Percentiles rank a stretch among this genome's conserved stretches.
phyloP scores from a whole-genome alignment of 352 stramenopile species.

The Pythium phragmiticola region DNA sequence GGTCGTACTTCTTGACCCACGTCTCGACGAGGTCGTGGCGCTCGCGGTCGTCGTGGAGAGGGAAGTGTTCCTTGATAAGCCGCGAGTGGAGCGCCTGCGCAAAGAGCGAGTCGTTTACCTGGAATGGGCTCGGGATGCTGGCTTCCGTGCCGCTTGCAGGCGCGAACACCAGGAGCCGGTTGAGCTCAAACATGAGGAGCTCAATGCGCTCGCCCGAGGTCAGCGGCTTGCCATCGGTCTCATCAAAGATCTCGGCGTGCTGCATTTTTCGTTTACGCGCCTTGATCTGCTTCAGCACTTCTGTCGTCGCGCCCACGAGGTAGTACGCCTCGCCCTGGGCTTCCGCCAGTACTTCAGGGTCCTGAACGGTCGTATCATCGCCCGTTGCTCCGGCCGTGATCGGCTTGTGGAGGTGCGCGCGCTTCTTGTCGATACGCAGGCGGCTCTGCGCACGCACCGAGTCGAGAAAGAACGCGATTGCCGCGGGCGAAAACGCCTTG shows the following conservation, averaged over 20 bases:
- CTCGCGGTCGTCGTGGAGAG: slow-evolving; percentile 73
- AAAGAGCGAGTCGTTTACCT: slow-evolving; percentile 67
- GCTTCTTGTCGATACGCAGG: slow-evolving; percentile 50
- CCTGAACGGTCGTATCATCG: background rate
- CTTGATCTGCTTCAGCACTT: slow-evolving; percentile 60
- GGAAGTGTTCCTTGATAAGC: slow-evolving; percentile 69
- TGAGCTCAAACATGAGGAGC: slow-evolving; percentile 70
- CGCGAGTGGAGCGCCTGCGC: slow-evolving; percentile 67
- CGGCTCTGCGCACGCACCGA: slow-evolving; percentile 65
- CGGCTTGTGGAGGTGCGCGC: slow-evolving; percentile 33
- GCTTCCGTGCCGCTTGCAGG: slow-evolving; percentile 20
- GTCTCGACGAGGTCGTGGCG: slow-evolving; percentile 57
- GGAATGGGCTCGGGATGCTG: slow-evolving; percentile 52
- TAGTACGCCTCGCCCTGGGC: slow-evolving; percentile 40
- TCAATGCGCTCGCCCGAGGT: slow-evolving; percentile 75
- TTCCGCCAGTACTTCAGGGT: background rate
- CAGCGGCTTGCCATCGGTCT: slow-evolving; percentile 46
- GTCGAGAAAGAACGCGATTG: slow-evolving; percentile 67
- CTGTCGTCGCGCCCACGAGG: slow-evolving; percentile 48
- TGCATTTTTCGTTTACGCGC: slow-evolving; percentile 50
- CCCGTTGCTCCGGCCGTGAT: slow-evolving; percentile 4
- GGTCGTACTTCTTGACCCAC: slow-evolving; percentile 77
- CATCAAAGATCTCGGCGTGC: slow-evolving; percentile 42
- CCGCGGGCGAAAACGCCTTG: slow-evolving; percentile 45
- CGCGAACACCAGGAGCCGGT: slow-evolving; percentile 45